These are phyloP conservation scores for Emiliania huxleyi DNA, from an alignment of 78 protist species.

Conservation along the genomic window DNA sequence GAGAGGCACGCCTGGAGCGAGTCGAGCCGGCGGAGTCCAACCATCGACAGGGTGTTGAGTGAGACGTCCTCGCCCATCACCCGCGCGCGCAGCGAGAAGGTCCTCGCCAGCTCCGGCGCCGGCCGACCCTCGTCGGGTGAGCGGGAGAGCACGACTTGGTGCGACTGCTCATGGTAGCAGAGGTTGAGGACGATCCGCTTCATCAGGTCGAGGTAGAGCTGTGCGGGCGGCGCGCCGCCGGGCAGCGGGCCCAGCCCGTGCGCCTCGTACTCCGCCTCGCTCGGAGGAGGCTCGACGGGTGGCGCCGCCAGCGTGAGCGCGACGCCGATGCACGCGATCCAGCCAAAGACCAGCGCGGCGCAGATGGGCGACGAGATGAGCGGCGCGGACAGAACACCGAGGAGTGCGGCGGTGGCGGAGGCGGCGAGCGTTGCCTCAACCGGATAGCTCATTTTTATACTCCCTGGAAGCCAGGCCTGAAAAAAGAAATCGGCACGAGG, in stretches of 20 bases:
- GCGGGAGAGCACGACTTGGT: neutral
- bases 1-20: neutral
- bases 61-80: neutral
- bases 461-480: too few species aligned
- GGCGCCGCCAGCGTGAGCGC: neutral
- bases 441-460: too few species aligned
- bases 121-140: neutral
- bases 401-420: too few species aligned
- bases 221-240: neutral
- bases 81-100: neutral
- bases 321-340: neutral
- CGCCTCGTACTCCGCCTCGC: neutral
- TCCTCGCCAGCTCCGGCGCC: neutral
- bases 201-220: neutral
- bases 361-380: too few species aligned
- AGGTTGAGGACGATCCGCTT: neutral
- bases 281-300: neutral
- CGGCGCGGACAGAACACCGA: too few species aligned
- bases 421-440: too few species aligned
- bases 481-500: too few species aligned
- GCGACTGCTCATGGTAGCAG: neutral
- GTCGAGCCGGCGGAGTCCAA: neutral
- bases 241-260: neutral
- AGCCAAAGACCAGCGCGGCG: neutral
- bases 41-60: neutral